Base-by-base conservation (phyloP, 257 asterid genomes). In the Verbena officinalis region DNA sequence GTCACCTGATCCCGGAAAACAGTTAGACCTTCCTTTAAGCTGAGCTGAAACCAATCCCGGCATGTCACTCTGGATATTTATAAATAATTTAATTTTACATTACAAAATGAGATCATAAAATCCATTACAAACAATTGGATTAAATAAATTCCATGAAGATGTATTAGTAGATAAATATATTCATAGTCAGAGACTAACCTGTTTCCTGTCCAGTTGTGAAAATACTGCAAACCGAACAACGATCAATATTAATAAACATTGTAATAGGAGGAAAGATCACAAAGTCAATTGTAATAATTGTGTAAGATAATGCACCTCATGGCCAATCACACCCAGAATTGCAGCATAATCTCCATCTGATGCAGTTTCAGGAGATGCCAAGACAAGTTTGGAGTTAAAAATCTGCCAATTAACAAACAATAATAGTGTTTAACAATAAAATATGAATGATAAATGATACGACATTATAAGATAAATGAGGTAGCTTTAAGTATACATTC, bases 11-110 rank as follows among this genome's bases (percentile, higher is more conserved):
- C 99, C n/a, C 99, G 95, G 84, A 94, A 94, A 54, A 90, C 96
- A 21, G 99, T 94, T 56, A 94, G 96, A 64, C 99, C 99, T 78
- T 94, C 97, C 88, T 94, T 94, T 68, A 94, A 76, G 78, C 99
- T 94, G 48, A 94, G 97, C 87, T 94, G 99, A 86, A 94, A 94
- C 99, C 99, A 90, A 75, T 94, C 99, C 53, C 99, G 97, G 77
- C 99, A 94, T 43, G 99, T 94, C 54, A 94, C 99, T 83, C 99
- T 90, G 86, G 62, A 76, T 76, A 63, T 72, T 69, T 9, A 12
- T 22, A 23, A 27, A 54, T 24, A 53, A 6, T 13, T 23, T 23
- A 13, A 5, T 8, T 40, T 24, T 17, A 33, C 42, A 52, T 52
- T 12, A 23, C 12, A 52, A 22, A 6, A 64, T 14, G 64, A n/a